Conservation (phyloP, 2,329 filamentous ascomycete species). For the Exophiala viscosa region DNA sequence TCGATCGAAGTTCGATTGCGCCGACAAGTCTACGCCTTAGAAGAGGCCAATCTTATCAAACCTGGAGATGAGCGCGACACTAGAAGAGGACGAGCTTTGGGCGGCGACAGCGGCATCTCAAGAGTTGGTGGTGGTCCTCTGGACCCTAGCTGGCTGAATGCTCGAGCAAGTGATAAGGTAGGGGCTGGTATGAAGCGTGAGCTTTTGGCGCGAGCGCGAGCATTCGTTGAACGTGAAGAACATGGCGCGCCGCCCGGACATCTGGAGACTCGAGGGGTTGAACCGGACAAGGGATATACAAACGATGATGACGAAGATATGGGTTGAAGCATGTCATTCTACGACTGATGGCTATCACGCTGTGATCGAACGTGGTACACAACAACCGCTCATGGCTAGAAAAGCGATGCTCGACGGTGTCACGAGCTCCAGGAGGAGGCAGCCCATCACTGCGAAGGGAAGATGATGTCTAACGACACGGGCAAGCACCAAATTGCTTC, state of each 20-base stretch:
- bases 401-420: too few relatives aligned
- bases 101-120: slow-evolving; percentile 31
- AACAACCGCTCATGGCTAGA: too few relatives aligned
- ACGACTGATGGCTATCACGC: not conserved
- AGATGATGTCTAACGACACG: too few relatives aligned
- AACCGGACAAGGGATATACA: not conserved
- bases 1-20: slow-evolving; percentile 70
- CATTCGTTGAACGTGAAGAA: slow-evolving; percentile 45
- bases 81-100: slow-evolving; percentile 21
- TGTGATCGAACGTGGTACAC: too few relatives aligned
- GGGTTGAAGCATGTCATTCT: not conserved
- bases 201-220: slow-evolving; percentile 63
- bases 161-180: slow-evolving; percentile 69
- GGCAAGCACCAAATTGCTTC: too few relatives aligned
- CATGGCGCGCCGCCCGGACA: not conserved
- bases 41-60: slow-evolving; percentile 72
- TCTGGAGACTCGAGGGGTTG: not conserved
- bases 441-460: too few relatives aligned
- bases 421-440: too few relatives aligned
- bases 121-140: slow-evolving; percentile 53
- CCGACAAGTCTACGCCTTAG: slow-evolving; percentile 71
- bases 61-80: slow-evolving; percentile 31
- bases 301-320: not conserved
- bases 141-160: slow-evolving; percentile 88
- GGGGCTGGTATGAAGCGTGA: slow-evolving; percentile 81